Percentiles rank a stretch among this genome's conserved stretches.
Evolutionary conservation across 768 basidiomycete species (phyloP).

Genomic region (Suillus tomentosus): DNA sequence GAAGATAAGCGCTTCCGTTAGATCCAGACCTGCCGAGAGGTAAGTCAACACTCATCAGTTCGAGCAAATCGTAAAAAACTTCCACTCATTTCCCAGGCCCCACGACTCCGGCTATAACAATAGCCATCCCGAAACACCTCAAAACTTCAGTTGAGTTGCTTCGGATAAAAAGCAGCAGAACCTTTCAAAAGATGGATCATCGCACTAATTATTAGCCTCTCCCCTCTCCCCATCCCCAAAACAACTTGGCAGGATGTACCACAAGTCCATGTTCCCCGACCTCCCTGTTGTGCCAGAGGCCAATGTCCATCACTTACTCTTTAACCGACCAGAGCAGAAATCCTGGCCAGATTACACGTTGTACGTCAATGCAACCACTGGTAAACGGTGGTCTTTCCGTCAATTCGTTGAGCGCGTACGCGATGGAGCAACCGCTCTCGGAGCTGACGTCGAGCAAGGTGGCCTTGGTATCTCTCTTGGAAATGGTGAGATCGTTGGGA

Average conservation of each 20-base stretch:
- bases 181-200: neutral
- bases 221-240: neutral
- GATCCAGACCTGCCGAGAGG: neutral
- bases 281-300: constrained; percentile 48
- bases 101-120: constrained; percentile 12
- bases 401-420: constrained; percentile 54
- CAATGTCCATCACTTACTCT: constrained; percentile 58
- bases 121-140: constrained; percentile 4
- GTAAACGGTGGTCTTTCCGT: constrained; percentile 43
- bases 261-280: constrained; percentile 60
- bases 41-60: neutral
- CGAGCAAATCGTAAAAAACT: neutral
- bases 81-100: constrained; percentile 3
- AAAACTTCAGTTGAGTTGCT: neutral
- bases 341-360: constrained; percentile 57
- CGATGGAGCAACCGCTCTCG: constrained; percentile 60
- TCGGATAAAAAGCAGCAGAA: constrained; percentile 6
- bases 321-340: constrained; percentile 55
- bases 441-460: constrained; percentile 45
- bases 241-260: constrained; percentile 41
- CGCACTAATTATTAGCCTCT: neutral
- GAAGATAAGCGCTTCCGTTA: neutral
- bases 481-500: constrained; percentile 62
- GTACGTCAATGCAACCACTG: constrained; percentile 58
- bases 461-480: constrained; percentile 54